phyloP scores from a whole-genome alignment of 208 protist species.

The Leptomonas pyrrhocoris region DNA sequence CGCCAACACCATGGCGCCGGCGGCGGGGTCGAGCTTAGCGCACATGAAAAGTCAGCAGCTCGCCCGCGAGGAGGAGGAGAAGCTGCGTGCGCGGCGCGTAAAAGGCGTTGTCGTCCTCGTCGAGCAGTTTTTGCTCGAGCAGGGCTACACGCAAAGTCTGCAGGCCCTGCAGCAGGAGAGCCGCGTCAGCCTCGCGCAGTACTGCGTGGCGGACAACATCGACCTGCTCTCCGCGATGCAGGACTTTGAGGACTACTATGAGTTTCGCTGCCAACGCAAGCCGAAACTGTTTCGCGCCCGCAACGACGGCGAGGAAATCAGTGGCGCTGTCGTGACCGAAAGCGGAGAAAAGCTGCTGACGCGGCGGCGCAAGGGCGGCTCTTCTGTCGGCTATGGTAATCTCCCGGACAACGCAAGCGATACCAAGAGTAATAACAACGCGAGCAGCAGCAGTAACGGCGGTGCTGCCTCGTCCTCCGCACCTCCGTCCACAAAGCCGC shows the following conservation, averaged over 20 bases:
- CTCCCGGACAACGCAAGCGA: not conserved
- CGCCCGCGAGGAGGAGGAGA: slow-evolving; percentile 84
- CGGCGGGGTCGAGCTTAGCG: slow-evolving; percentile 65
- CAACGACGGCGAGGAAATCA: slow-evolving; percentile 30
- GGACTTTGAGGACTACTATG: slow-evolving; percentile 91
- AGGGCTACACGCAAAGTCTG: slow-evolving; percentile 77
- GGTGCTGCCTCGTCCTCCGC: not conserved
- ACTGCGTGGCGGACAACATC: slow-evolving; percentile 88
- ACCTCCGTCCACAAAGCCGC: slow-evolving; percentile 11
- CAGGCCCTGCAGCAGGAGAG: slow-evolving; percentile 87
- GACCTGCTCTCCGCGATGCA: slow-evolving; percentile 78
- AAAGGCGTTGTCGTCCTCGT: slow-evolving; percentile 83
- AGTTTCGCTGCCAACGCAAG: slow-evolving; percentile 82
- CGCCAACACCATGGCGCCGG: slow-evolving; percentile 63
- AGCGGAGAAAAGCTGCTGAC: slow-evolving; percentile 47
- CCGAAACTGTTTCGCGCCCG: slow-evolving; percentile 79
- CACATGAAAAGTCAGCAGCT: slow-evolving; percentile 83
- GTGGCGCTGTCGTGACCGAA: slow-evolving; percentile 34
- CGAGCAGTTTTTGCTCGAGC: slow-evolving; percentile 84
- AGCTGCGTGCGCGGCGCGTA: slow-evolving; percentile 63
- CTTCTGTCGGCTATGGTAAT: slow-evolving; percentile 8
- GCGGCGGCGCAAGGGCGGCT: slow-evolving; percentile 22
- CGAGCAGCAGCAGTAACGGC: no score
- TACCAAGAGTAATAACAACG: not conserved
- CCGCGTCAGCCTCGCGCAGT: slow-evolving; percentile 67